Base-by-base conservation (phyloP, 2,329 filamentous ascomycete genomes). In the Trichoderma cornu-damae region DNA sequence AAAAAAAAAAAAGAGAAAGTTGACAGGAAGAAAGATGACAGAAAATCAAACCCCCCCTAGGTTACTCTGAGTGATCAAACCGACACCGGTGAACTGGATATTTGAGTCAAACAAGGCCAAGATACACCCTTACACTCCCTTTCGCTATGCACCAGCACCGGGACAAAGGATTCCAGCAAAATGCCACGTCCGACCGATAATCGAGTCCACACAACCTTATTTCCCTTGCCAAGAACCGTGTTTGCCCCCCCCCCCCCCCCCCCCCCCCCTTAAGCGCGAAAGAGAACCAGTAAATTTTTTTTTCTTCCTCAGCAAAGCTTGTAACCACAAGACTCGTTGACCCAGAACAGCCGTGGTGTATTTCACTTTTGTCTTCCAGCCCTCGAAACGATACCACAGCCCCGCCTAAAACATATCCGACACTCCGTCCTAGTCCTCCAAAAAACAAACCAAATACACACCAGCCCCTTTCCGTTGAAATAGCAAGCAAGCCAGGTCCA, bases 141-240 rank as follows among this genome's bases (percentile, higher is more conserved):
- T 70, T 72, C 72, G 73, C 73, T 75, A 75, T 75, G 72, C 72
- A 74, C 69, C 71, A 67, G 65, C 66, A 66, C 69, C 64, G 68
- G 67, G 66, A 67, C 70, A 68, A 69, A 69, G 67, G 67, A 70
- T 69, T 74, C 72, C 76, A 74, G 74, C 73, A 74, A 73, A 66
- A 68, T 67, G 64, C 63, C 68, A 67, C 65, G 60, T 63, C 62
- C 65, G 50, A 60, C 53, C 59, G 51, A 60, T 50, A 57, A 61
- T 60, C 49, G 57, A 62, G 60, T 60, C 63, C 61, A 58, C 59
- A 57, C 60, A 58, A 42, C 44, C 46, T 43, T 54, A 49, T 47
- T 53, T 49, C 51, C 51, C 49, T 46, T 60, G 55, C 53, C 60
- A 60, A 59, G 57, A 62, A 47, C 51, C 57, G 59, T 59, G 51